These are phyloP conservation scores for Eimeria brunetti DNA, from an alignment of 169 alveolate species.

Conservation along the genomic window DNA sequence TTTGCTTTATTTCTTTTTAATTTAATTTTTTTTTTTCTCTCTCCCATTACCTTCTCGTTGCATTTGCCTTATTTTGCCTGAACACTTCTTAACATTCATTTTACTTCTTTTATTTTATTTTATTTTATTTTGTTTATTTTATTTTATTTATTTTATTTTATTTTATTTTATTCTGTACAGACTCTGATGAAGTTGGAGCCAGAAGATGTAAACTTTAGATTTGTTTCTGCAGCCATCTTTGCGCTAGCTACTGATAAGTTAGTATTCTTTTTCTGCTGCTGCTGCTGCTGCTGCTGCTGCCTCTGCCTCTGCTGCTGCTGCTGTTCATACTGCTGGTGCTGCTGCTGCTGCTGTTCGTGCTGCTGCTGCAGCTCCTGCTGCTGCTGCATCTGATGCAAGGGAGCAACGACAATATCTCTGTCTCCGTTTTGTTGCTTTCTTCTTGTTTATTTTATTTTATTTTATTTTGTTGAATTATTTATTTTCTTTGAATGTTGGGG, in stretches of 20 bases:
- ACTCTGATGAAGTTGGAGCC: constrained; percentile 2
- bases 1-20: neutral
- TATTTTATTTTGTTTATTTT: neutral
- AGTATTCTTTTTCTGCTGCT: neutral
- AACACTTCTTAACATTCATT: too few species aligned
- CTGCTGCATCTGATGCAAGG: too few species aligned
- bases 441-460: too few species aligned
- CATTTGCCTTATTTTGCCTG: neutral
- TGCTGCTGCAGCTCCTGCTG: neutral
- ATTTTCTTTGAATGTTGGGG: neutral
- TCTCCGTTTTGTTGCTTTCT: too few species aligned
- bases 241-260: constrained; percentile 39
- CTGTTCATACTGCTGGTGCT: too few species aligned
- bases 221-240: constrained; percentile 33
- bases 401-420: too few species aligned
- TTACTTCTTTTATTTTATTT: neutral
- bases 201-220: neutral
- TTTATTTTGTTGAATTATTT: too few species aligned
- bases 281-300: too few species aligned
- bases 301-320: too few species aligned
- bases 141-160: neutral
- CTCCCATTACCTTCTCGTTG: neutral
- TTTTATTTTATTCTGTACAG: neutral
- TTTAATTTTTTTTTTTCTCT: too few species aligned
- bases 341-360: neutral